phyloP scores from a whole-genome alignment of 179 eudicot species.

The Nepenthes alata region DNA sequence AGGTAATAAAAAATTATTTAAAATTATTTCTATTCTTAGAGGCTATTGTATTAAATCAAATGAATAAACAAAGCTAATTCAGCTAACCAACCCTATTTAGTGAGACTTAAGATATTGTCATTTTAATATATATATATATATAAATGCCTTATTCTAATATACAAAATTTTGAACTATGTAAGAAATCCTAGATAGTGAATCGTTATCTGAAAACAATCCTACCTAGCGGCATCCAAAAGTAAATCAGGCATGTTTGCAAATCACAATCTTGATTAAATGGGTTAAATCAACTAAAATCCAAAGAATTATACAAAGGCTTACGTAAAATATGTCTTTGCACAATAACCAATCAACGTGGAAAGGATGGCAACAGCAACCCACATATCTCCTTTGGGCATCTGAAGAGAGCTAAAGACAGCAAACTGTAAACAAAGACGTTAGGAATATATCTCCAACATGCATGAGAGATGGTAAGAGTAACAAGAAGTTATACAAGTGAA shows the following conservation, averaged over 20 bases:
- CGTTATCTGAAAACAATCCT: neutral
- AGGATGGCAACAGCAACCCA: constrained; percentile 76
- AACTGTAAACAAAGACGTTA: neutral
- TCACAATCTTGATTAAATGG: neutral
- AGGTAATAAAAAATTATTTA: too few relatives aligned
- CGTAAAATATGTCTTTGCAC: constrained; percentile 97
- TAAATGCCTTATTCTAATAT: neutral
- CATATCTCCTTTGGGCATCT: constrained; percentile 28
- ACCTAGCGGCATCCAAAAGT: too few relatives aligned
- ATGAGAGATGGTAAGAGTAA: neutral
- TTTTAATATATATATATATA: neutral
- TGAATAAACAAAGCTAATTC: too few relatives aligned
- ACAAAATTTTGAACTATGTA: too few relatives aligned
- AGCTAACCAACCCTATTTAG: too few relatives aligned
- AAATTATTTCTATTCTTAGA: too few relatives aligned
- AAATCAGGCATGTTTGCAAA: neutral
- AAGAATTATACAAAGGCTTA: constrained; percentile 10
- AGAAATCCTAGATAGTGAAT: neutral
- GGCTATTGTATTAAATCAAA: too few relatives aligned
- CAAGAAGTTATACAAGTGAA: neutral
- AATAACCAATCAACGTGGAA: constrained; percentile 70
- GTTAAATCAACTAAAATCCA: constrained; percentile 14
- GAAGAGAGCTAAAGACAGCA: neutral
- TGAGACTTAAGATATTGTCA: too few relatives aligned
- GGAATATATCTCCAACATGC: neutral